Evolutionary conservation across 2,329 filamentous ascomycete genomes (phyloP).

Genomic region (Hypoxylon sp.): DNA sequence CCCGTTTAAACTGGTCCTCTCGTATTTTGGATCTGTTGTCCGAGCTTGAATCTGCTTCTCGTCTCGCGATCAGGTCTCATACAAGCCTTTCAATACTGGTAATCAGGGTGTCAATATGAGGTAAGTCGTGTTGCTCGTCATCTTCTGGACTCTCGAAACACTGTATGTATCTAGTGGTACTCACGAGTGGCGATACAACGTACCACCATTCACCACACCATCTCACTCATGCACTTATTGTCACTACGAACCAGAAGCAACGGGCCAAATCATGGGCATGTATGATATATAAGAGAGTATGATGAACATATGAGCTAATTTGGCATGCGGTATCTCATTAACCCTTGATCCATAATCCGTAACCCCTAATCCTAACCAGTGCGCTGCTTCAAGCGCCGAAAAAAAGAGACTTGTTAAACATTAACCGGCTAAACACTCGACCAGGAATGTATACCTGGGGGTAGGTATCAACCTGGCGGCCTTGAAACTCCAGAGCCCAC

Average conservation of each 20-base stretch:
- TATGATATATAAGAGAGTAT: conserved; percentile 21
- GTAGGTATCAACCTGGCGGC: conserved; percentile 11
- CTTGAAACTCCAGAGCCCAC: conserved; percentile 19
- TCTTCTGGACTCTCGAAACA: not conserved
- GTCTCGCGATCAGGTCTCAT: not conserved
- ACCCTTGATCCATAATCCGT: conserved; percentile 1
- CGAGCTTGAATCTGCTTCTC: not conserved
- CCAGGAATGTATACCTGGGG: conserved; percentile 14
- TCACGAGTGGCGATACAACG: not conserved
- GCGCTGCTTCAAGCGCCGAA: conserved; percentile 3
- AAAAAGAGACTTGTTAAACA: conserved; percentile 29
- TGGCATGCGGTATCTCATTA: conserved; percentile 29
- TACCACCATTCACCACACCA: not conserved
- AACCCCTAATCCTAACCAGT: not conserved
- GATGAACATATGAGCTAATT: conserved; percentile 12
- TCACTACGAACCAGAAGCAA: not conserved
- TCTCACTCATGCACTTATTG: not conserved
- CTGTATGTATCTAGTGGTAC: not conserved
- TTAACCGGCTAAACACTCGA: conserved; percentile 8
- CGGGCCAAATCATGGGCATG: conserved; percentile 3
- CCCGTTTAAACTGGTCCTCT: not conserved
- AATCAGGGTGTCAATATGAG: not conserved
- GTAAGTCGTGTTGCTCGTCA: not conserved
- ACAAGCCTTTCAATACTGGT: not conserved
- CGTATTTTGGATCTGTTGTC: not conserved